Evolutionary conservation across 2,329 filamentous ascomycete genomes (phyloP).

Genomic region (Cladophialophora psammophila): DNA sequence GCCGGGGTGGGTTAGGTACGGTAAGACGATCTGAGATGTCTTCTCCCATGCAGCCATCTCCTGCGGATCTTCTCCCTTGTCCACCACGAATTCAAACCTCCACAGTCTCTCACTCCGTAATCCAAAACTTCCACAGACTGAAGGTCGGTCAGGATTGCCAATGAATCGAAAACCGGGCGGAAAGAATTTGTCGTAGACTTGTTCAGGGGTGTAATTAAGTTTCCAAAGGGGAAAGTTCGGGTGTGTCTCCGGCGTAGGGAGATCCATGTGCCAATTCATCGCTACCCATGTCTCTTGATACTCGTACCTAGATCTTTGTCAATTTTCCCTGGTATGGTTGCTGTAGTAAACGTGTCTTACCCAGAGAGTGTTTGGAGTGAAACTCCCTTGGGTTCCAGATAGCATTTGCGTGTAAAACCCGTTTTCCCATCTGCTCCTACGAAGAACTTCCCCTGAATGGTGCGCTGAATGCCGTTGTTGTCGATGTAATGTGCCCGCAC

Average conservation of each 20-base stretch:
- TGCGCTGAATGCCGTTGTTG: conserved; percentile 26
- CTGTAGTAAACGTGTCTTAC: neutral
- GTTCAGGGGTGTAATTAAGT: conserved; percentile 54
- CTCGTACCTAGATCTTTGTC: conserved; percentile 25
- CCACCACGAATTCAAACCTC: conserved; percentile 52
- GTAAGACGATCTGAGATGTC: conserved; percentile 42
- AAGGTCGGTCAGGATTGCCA: conserved; percentile 51
- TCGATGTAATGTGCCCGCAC: conserved; percentile 39
- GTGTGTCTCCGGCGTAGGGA: conserved; percentile 56
- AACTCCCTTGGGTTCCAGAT: conserved; percentile 54
- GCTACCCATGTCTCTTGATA: conserved; percentile 56
- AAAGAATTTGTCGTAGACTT: conserved; percentile 59
- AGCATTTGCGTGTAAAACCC: conserved; percentile 56
- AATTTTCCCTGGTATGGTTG: neutral
- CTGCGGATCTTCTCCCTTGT: conserved; percentile 44
- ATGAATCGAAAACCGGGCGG: conserved; percentile 56
- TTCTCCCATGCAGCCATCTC: conserved; percentile 44
- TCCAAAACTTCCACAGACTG: conserved; percentile 57
- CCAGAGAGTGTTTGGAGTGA: conserved; percentile 44
- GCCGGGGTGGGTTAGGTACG: conserved; percentile 44
- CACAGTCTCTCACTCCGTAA: conserved; percentile 51
- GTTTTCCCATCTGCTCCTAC: conserved; percentile 59
- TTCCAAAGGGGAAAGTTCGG: conserved; percentile 59
- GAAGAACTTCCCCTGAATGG: conserved; percentile 44
- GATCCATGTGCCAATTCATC: conserved; percentile 53